Percentiles rank a stretch among this genome's conserved stretches.
Conservation (phyloP, 768 basidiomycete genomes). For the Mycena polygramma region DNA sequence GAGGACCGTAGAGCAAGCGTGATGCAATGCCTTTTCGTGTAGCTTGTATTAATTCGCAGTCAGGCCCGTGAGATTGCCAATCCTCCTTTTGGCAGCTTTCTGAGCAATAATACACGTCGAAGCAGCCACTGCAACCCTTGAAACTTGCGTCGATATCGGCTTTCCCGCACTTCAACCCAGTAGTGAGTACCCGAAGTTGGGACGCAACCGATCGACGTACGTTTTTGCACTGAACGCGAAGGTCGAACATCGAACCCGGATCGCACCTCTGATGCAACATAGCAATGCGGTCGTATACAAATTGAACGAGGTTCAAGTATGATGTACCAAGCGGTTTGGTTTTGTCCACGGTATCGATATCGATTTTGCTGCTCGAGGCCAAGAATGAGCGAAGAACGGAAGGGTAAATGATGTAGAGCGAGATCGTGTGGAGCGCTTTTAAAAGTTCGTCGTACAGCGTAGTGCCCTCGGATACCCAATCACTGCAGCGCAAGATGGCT, state of each 20-base stretch:
- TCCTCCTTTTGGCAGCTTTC: constrained; percentile 10
- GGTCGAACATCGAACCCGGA: neutral
- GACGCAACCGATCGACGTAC: neutral
- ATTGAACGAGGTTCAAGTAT: neutral
- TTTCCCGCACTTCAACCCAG: neutral
- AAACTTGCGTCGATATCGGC: neutral
- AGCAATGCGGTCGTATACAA: neutral
- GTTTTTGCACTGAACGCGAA: neutral
- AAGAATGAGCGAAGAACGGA: constrained; percentile 19
- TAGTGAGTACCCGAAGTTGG: neutral
- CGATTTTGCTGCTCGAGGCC: neutral
- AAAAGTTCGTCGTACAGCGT: neutral
- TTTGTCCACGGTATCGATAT: neutral
- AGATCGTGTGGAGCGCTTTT: constrained; percentile 1
- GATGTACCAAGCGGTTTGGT: neutral
- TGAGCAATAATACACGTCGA: constrained; percentile 4
- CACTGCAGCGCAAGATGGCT: neutral
- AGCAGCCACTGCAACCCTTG: constrained; percentile 16
- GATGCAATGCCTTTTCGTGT: neutral
- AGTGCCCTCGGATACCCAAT: neutral
- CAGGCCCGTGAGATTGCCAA: neutral
- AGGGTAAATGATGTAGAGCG: constrained; percentile 19
- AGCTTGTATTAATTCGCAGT: neutral
- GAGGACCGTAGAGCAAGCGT: too few relatives aligned
- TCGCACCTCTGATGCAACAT: too few relatives aligned